Base-by-base conservation (phyloP, 129 eudicot species). In the Chrysanthemum lavandulifolium region DNA sequence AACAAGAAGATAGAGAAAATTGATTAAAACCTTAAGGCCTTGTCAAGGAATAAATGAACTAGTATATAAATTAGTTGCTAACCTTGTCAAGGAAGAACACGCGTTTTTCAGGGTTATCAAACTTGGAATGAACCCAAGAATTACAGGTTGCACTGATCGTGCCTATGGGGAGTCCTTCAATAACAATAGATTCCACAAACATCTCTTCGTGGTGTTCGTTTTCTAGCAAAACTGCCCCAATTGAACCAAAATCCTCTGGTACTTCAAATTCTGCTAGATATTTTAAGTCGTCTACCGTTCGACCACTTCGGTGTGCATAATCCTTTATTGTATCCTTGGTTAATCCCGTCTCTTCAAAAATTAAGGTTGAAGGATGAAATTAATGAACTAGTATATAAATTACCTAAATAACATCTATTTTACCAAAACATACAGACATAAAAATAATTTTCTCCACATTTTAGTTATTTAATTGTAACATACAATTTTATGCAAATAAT, bases 31-130 rank as follows among this genome's bases (percentile, higher is more conserved):
- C 43, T 33, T 33, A 33, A 33, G 43, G 43, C 43, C 43, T 5
- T 31, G 23, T 21, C 23, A 21, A 21, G 23, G 23, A 21, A 21
- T 21, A 21, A 21, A 21, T 21, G 23, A 21, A 21, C 23, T 21
- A 21, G 23, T 21, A 21, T 21, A 21, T 21, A 21, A 21, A 21
- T 21, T 19, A 16, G 23, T 33, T 4, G 14, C 81, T 29, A 15
- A 90, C 97, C 97, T 85, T 90, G 69, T 87, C 82, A 3, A 84
- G 67, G 70, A 90, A 90, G 83, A 90, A 90, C n/a, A 90, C 25
- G 19, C 97, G 83, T 52, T 81, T 83, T 0, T 69, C 13, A 0
- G 78, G 55, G 45, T 81, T 65, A 15, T 83, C 86, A 23, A 47
- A 74, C 65, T 84, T 90, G 61, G 96, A 54, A 67, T 79, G 87